phyloP scores from a whole-genome alignment of 495 filamentous ascomycete genomes.

The Copromyces sp. region DNA sequence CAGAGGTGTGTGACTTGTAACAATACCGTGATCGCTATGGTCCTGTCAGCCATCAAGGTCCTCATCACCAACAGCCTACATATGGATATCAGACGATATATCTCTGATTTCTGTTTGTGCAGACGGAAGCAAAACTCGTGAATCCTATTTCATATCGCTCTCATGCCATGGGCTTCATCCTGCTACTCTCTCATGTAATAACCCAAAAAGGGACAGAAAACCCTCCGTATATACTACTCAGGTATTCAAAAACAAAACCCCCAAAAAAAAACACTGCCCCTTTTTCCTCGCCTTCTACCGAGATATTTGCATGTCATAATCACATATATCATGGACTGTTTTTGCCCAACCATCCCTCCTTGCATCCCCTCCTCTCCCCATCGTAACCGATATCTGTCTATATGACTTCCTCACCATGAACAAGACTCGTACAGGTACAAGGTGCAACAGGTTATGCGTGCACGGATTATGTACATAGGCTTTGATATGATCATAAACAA shows the following conservation, averaged over 20 bases:
- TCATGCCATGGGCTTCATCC: background rate
- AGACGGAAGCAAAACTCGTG: background rate
- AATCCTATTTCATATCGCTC: background rate
- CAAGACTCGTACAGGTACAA: background rate
- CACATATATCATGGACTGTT: background rate
- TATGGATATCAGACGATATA: background rate
- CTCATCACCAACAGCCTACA: background rate
- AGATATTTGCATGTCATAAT: background rate
- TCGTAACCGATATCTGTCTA: background rate
- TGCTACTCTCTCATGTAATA: background rate
- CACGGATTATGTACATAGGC: background rate
- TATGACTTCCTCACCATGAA: background rate
- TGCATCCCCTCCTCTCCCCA: background rate
- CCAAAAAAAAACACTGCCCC: background rate
- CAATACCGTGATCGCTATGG: background rate
- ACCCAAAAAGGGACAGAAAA: background rate
- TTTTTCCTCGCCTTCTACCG: background rate
- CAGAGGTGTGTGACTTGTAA: background rate
- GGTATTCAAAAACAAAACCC: background rate
- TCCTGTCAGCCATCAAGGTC: background rate
- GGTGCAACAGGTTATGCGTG: background rate
- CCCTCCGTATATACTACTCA: background rate
- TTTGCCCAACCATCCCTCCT: background rate
- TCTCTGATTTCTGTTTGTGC: background rate
- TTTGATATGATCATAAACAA: background rate